Percentiles rank a stretch among this genome's conserved stretches.
phyloP scores from a whole-genome alignment of 1,284 basidiomycete genomes.

The Cystobasidium sp. region DNA sequence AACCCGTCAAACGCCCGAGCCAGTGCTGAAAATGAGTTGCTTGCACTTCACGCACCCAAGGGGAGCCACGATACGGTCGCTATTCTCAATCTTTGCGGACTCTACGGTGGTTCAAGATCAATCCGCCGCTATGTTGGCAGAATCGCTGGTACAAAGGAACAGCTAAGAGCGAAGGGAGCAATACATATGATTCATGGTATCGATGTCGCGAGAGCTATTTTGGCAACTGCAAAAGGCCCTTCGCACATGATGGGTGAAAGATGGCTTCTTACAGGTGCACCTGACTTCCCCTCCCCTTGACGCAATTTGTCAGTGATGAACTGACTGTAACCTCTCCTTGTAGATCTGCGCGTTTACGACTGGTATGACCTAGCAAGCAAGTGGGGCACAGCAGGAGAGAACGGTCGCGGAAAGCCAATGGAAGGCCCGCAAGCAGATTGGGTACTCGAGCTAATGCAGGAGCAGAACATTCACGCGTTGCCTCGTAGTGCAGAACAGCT shows the following conservation, averaged over 20 bases:
- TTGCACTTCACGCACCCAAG: conserved; percentile 58
- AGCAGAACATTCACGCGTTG: conserved; percentile 63
- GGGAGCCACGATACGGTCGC: conserved; percentile 58
- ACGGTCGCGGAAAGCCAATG: conserved; percentile 35
- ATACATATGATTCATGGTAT: conserved; percentile 62
- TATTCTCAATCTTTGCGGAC: conserved; percentile 66
- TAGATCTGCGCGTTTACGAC: conserved; percentile 66
- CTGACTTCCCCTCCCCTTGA: background rate
- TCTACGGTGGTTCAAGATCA: conserved; percentile 66
- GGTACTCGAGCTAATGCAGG: conserved; percentile 66
- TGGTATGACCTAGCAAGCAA: conserved; percentile 70
- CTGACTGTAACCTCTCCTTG: conserved; percentile 57
- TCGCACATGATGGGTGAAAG: conserved; percentile 40
- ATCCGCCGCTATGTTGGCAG: conserved; percentile 63
- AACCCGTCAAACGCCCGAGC: conserved; percentile 60
- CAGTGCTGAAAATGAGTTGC: conserved; percentile 64
- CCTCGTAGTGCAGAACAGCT: conserved; percentile 63
- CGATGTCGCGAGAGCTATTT: conserved; percentile 66
- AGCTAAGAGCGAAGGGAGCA: conserved; percentile 62
- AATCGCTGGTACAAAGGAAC: conserved; percentile 65
- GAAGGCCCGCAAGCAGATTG: conserved; percentile 56
- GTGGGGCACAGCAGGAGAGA: conserved; percentile 59
- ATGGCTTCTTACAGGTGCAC: conserved; percentile 42
- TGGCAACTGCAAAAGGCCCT: conserved; percentile 54
- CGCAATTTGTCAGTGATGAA: background rate